Percentiles rank a stretch among this genome's conserved stretches.
Evolutionary conservation across 306 rosid genomes (phyloP).

Genomic region (Citrullus amarus): DNA sequence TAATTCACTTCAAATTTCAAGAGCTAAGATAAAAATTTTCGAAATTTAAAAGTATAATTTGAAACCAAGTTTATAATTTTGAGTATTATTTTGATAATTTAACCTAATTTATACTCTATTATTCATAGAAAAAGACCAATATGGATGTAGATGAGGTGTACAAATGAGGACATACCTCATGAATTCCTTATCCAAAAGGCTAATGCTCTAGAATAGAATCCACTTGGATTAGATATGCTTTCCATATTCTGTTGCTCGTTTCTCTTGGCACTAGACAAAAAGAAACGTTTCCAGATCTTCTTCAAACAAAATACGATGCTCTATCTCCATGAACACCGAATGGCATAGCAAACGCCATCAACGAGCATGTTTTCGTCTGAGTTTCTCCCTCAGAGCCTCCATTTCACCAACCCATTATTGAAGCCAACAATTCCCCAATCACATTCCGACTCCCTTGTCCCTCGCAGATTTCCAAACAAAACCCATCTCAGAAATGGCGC

Average conservation of each 20-base stretch:
- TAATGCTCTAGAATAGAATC: background rate
- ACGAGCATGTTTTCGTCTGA: slow-evolving; percentile 58
- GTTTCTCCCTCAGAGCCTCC: slow-evolving; percentile 38
- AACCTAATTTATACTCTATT: no score
- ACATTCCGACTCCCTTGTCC: slow-evolving; percentile 13
- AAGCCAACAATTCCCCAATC: slow-evolving; percentile 24
- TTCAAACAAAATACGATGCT: background rate
- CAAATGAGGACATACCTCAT: background rate
- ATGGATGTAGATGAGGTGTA: background rate
- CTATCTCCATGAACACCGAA: background rate
- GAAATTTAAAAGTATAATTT: no score
- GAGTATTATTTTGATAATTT: no score
- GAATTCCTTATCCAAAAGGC: background rate
- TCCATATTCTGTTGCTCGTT: background rate
- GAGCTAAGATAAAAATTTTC: no score
- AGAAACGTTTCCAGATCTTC: background rate
- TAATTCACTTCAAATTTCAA: no score
- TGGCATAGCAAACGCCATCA: background rate
- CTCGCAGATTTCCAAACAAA: slow-evolving; percentile 27
- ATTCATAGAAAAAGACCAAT: no score
- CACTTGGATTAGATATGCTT: background rate
- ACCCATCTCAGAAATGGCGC: slow-evolving; percentile 15
- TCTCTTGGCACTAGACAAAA: background rate
- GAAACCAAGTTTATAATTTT: no score
- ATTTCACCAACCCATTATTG: slow-evolving; percentile 8